Conservation (phyloP, 176 grass and related monocot genomes). For the maize (Zea mays) region Zm-B73-REFERENCE-NAM-5.0 NC_050098.1:10510501-10511000, state of each 20-base stretch:
- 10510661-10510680: slow-evolving; percentile 56
- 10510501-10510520: slow-evolving; percentile 52
- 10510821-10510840: slow-evolving; percentile 71
- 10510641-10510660: neutral
- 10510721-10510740: slow-evolving; percentile 40
- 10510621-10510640: neutral
- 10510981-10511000: slow-evolving; percentile 49
- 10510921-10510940: slow-evolving; percentile 44
- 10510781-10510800: slow-evolving; percentile 34
- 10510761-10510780: slow-evolving; percentile 61
- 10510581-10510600: neutral
- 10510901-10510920: slow-evolving; percentile 56
- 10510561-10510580: neutral
- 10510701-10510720: slow-evolving; percentile 56
- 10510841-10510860: slow-evolving; percentile 71
- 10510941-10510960: slow-evolving; percentile 43
- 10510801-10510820: neutral
- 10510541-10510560: neutral
- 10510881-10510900: slow-evolving; percentile 51
- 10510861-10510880: slow-evolving; percentile 67
- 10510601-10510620: neutral
- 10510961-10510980: slow-evolving; percentile 53
- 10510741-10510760: slow-evolving; percentile 52
- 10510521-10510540: neutral
- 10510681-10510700: slow-evolving; percentile 72